phyloP scores from a whole-genome alignment of 2,329 filamentous ascomycete species.

The Ophiocordyceps sinensis region DNA sequence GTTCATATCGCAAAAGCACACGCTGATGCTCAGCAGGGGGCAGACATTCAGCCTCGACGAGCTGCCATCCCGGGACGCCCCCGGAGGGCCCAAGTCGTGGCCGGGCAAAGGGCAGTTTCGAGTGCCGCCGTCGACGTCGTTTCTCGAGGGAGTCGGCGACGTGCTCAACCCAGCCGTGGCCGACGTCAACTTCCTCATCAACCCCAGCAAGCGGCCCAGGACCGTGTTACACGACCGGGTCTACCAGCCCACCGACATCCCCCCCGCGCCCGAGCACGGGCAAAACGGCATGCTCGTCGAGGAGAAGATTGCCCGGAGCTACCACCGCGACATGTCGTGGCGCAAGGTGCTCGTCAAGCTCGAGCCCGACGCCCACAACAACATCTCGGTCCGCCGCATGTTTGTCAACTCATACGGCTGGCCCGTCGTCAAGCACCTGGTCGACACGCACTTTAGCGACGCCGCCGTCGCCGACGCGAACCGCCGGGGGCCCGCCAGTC shows the following conservation, averaged over 20 bases:
- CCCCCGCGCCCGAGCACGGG: constrained; percentile 38
- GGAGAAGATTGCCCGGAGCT: constrained; percentile 93
- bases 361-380: constrained; percentile 83
- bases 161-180: constrained; percentile 82
- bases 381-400: constrained; percentile 69
- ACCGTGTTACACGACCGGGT: constrained; percentile 96
- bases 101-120: constrained; percentile 2
- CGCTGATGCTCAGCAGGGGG: constrained; percentile 60
- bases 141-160: constrained; percentile 91
- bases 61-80: constrained; percentile 6
- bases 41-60: constrained; percentile 46
- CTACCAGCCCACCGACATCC: constrained; percentile 88
- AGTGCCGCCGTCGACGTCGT: constrained; percentile 38
- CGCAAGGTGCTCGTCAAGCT: constrained; percentile 91
- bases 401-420: constrained; percentile 96
- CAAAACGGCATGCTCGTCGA: constrained; percentile 61
- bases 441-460: not conserved
- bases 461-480: not conserved
- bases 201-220: constrained; percentile 65
- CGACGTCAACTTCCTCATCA: constrained; percentile 63
- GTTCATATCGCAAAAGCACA: constrained; percentile 39
- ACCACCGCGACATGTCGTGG: constrained; percentile 86
- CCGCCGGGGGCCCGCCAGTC: too few relatives aligned
- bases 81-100: not conserved
- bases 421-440: constrained; percentile 63